Base-by-base conservation (phyloP, 371 early-diverging fungal species). In the Rhizopus arrhizus region DNA sequence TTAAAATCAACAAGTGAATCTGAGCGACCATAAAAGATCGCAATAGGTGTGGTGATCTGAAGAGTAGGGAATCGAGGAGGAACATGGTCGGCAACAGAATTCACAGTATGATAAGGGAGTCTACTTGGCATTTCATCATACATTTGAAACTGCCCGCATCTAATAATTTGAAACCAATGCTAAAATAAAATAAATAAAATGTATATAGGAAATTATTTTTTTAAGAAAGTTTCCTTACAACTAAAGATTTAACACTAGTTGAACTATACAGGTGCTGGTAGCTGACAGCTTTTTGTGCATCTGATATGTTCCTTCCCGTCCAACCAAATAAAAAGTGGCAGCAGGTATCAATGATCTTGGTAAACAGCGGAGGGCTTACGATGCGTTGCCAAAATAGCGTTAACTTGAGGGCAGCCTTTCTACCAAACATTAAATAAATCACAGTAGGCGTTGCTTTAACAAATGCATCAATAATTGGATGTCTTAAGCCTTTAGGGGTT, bases 151-250 rank as follows among this genome's bases (percentile, higher is more conserved):
- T 81, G 73, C 3, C 89, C 88, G 8, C 88, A 85, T n/a, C 94
- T 78, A 49, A 95, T 95, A 63, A 97, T 95, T 78, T 96, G 96
- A 75, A 96, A 95, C 95, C 95, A 92, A 62, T 93, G 93, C 80
- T 85, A 55, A 6, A 56, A 42, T 15, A 55, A 12, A 49, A 4
- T 52, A 42, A 16, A 52, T 12, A 51, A 32, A 29, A 13, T 2
- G 3, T 9, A 32, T 0, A 11, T 2, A 9, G 29, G 36, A 32
- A 9, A 3, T 38, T 53, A 9, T 41, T 15, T 2, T 53, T 33
- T 9, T 35, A 29, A 43, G 7, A 12, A 41, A 41, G 1, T 9
- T 8, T 10, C 66, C 73, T 73, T 80, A 85, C 85, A 71, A 96
- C 97, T 31, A 96, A 83, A 34, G 87, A 85, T 66, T 97, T 94